phyloP scores from a whole-genome alignment of 768 basidiomycete species.

The Tubosaeta brunneosetosa region DNA sequence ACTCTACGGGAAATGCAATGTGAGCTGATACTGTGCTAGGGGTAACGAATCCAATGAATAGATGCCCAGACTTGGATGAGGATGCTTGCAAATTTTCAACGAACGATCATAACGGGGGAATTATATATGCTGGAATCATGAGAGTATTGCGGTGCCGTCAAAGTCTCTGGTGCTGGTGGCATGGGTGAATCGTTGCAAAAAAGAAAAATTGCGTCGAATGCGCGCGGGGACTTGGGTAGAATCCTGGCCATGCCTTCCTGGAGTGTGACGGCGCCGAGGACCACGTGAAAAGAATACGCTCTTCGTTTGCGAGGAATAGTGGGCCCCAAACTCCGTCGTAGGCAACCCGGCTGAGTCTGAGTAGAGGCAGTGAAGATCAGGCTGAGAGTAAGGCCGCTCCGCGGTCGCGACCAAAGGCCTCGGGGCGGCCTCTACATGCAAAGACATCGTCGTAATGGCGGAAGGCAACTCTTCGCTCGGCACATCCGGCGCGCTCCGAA shows the following conservation, averaged over 20 bases:
- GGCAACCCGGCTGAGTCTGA: conserved; percentile 12
- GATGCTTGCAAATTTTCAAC: conserved; percentile 16
- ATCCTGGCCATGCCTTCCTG: conserved; percentile 14
- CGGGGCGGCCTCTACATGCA: conserved; percentile 13
- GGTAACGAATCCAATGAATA: conserved; percentile 6
- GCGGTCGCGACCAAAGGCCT: conserved; percentile 11
- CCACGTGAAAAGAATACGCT: conserved; percentile 13
- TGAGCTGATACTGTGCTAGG: conserved; percentile 7
- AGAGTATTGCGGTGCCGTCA: conserved; percentile 2
- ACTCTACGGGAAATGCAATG: conserved; percentile 13
- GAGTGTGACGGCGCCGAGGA: conserved; percentile 21
- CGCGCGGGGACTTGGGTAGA: conserved; percentile 15
- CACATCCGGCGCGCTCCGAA: conserved; percentile 49
- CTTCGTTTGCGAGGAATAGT: conserved; percentile 10
- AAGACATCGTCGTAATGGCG: conserved; percentile 22
- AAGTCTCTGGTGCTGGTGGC: conserved; percentile 7
- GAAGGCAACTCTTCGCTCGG: conserved; percentile 28
- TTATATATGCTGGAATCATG: conserved; percentile 1
- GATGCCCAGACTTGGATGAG: conserved; percentile 8
- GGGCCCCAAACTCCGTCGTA: conserved; percentile 22
- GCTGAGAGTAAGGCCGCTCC: conserved; percentile 28
- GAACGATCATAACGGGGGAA: conserved; percentile 1
- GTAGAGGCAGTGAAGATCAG: conserved; percentile 26
- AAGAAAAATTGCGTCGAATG: conserved; percentile 32
- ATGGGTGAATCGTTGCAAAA: conserved; percentile 33